These are phyloP conservation scores for Calonectria fujianensis DNA, from an alignment of 2,329 filamentous ascomycete genomes.

Conservation along the genomic window DNA sequence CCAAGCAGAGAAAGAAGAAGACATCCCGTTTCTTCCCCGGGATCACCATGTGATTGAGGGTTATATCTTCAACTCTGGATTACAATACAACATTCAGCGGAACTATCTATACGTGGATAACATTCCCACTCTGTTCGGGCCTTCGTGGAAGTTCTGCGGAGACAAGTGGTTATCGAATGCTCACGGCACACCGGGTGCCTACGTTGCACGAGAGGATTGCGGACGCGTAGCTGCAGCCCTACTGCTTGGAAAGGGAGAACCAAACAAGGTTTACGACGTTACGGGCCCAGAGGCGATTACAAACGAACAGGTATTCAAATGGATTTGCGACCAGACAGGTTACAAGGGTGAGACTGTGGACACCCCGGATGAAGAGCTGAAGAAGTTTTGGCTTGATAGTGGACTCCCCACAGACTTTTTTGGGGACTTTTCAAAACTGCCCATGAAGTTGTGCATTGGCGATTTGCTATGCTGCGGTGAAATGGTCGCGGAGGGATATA, in stretches of 20 bases:
- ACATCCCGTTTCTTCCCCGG: conserved; percentile 51
- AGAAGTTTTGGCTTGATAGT: conserved; percentile 49
- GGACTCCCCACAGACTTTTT: conserved; percentile 49
- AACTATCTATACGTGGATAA: conserved; percentile 53
- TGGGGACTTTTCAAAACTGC: conserved; percentile 51
- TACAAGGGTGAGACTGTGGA: conserved; percentile 49
- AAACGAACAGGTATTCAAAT: conserved; percentile 49
- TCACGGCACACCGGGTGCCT: conserved; percentile 49
- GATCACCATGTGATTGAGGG: conserved; percentile 52
- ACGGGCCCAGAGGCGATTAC: conserved; percentile 48
- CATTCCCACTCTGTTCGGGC: conserved; percentile 48
- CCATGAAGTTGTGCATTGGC: conserved; percentile 53
- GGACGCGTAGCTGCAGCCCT: conserved; percentile 49
- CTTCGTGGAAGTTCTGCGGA: conserved; percentile 51
- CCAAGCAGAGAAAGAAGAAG: conserved; percentile 51
- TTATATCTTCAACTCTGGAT: conserved; percentile 48
- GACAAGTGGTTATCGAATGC: conserved; percentile 51
- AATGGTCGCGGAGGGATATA: conserved; percentile 48
- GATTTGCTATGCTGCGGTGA: conserved; percentile 52
- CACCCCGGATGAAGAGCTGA: conserved; percentile 50
- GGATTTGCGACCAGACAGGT: conserved; percentile 48
- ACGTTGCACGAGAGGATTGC: conserved; percentile 51
- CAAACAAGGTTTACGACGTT: conserved; percentile 50
- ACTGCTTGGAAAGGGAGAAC: conserved; percentile 46
- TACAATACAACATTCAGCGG: conserved; percentile 51